Conservation (phyloP, 192 early-diverging fungal genomes). For the Entophlyctis luteolus region DNA sequence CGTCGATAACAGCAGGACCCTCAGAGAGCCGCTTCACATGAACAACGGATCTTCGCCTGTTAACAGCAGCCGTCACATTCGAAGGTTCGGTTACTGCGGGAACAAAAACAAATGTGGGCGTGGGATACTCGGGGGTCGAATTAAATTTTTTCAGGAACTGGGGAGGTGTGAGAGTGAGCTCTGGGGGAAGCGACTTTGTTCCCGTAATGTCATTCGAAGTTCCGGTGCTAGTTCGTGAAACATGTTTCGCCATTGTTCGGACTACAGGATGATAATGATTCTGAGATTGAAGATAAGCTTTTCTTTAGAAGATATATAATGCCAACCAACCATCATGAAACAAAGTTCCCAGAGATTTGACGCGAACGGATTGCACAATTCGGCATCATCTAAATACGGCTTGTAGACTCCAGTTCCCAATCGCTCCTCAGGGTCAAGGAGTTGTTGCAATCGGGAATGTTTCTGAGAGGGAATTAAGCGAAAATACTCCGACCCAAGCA, state of each 20-base stretch:
- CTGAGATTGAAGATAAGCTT: slow-evolving; percentile 5
- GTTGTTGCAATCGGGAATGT: slow-evolving; percentile 59
- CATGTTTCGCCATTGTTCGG: slow-evolving; percentile 34
- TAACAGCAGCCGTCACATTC: slow-evolving; percentile 27
- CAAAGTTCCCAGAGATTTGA: slow-evolving; percentile 84
- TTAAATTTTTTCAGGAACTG: slow-evolving; percentile 33
- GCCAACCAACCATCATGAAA: slow-evolving; percentile 63
- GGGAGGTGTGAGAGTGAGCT: slow-evolving; percentile 19
- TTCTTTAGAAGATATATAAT: background rate
- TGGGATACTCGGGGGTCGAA: slow-evolving; percentile 18
- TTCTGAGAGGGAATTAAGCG: slow-evolving; percentile 44
- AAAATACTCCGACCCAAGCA: slow-evolving; percentile 38
- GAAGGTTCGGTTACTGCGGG: slow-evolving; percentile 27
- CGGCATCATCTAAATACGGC: slow-evolving; percentile 79
- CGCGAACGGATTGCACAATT: slow-evolving; percentile 92
- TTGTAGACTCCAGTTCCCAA: slow-evolving; percentile 78
- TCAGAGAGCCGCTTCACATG: slow-evolving; percentile 6
- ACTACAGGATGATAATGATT: slow-evolving; percentile 50
- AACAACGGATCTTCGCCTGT: slow-evolving; percentile 7
- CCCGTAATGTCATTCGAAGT: slow-evolving; percentile 20
- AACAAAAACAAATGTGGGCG: slow-evolving; percentile 21
- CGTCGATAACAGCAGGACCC: slow-evolving; percentile 17
- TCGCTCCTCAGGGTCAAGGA: slow-evolving; percentile 63
- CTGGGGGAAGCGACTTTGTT: slow-evolving; percentile 31
- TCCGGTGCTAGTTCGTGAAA: slow-evolving; percentile 15